phyloP scores from a whole-genome alignment of 2,329 filamentous ascomycete genomes.

The Xylaria polymorpha region DNA sequence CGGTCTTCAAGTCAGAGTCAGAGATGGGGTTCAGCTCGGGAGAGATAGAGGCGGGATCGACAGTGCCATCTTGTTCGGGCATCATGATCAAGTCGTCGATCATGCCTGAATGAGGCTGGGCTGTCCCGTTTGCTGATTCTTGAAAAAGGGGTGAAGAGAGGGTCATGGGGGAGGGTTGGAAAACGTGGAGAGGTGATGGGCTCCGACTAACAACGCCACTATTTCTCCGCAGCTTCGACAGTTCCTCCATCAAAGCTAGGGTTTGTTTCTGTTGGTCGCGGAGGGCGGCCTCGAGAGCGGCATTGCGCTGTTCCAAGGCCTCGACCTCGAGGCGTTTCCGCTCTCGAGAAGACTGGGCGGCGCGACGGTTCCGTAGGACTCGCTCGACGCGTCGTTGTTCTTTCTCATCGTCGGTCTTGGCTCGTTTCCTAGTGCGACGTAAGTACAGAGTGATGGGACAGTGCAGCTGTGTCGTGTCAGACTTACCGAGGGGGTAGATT shows the following conservation, averaged over 20 bases:
- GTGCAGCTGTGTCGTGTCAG: constrained; percentile 41
- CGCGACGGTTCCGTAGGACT: constrained; percentile 93
- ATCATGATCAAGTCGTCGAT: constrained; percentile 60
- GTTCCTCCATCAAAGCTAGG: constrained; percentile 60
- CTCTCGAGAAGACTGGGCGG: constrained; percentile 95
- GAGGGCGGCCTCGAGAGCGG: constrained; percentile 74
- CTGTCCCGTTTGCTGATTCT: constrained; percentile 47
- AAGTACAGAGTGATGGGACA: background rate
- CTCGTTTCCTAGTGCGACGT: constrained; percentile 76
- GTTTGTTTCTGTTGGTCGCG: constrained; percentile 68
- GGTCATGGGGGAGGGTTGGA: constrained; percentile 63
- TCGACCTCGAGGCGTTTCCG: constrained; percentile 91
- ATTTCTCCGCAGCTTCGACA: constrained; percentile 61
- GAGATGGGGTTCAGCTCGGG: constrained; percentile 65
- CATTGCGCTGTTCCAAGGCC: constrained; percentile 80
- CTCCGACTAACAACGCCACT: constrained; percentile 56
- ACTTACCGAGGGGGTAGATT: constrained; percentile 88
- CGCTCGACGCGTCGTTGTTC: constrained; percentile 97
- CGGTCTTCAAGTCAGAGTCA: constrained; percentile 53
- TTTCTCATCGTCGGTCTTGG: constrained; percentile 99
- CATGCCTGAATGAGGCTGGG: constrained; percentile 52
- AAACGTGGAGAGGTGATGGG: constrained; percentile 56
- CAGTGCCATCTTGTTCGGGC: constrained; percentile 59
- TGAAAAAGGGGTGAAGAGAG: constrained; percentile 70
- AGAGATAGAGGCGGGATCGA: constrained; percentile 71